These are phyloP conservation scores for Aspergillus calidoustus DNA, from an alignment of 2,329 filamentous ascomycete genomes.

Conservation along the genomic window DNA sequence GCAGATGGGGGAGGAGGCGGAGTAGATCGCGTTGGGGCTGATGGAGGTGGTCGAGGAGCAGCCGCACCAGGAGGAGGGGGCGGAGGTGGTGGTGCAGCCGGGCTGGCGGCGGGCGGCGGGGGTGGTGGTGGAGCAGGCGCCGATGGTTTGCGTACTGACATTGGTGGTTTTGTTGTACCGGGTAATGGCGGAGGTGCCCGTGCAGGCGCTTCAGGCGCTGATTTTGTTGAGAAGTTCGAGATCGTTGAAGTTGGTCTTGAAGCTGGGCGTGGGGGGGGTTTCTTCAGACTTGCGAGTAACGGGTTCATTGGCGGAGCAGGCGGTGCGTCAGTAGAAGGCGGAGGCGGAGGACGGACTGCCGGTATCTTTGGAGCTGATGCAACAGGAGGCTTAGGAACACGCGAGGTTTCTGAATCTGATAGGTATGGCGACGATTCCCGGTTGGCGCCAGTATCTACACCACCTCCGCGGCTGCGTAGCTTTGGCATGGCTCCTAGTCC, in stretches of 20 bases:
- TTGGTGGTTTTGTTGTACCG: conserved; percentile 53
- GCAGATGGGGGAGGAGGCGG: conserved; percentile 52
- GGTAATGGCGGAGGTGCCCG: conserved; percentile 72
- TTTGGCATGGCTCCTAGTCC: conserved; percentile 83
- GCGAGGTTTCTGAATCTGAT: conserved; percentile 74
- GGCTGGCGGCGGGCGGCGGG: conserved; percentile 48
- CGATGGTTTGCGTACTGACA: conserved; percentile 62
- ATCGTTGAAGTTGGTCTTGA: conserved; percentile 65
- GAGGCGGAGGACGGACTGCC: conserved; percentile 53
- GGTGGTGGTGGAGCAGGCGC: conserved; percentile 52
- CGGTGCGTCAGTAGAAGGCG: conserved; percentile 54
- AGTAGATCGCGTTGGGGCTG: conserved; percentile 49
- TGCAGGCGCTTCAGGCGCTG: conserved; percentile 46
- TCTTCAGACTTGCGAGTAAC: conserved; percentile 62
- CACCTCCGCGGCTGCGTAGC: conserved; percentile 85
- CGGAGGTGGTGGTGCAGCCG: conserved; percentile 50
- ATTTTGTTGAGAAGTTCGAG: conserved; percentile 61
- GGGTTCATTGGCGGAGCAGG: conserved; percentile 58
- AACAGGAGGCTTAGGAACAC: conserved; percentile 33
- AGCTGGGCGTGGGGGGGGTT: conserved; percentile 54
- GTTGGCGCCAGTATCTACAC: conserved; percentile 75
- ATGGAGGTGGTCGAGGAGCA: conserved; percentile 47
- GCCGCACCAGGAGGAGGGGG: conserved; percentile 50
- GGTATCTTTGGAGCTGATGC: conserved; percentile 55
- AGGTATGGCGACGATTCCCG: conserved; percentile 70